Percentiles rank a stretch among this genome's conserved stretches.
These are phyloP conservation scores for Elaeis oleifera DNA, from an alignment of 202 grass and related monocot genomes.

Conservation along the genomic window DNA sequence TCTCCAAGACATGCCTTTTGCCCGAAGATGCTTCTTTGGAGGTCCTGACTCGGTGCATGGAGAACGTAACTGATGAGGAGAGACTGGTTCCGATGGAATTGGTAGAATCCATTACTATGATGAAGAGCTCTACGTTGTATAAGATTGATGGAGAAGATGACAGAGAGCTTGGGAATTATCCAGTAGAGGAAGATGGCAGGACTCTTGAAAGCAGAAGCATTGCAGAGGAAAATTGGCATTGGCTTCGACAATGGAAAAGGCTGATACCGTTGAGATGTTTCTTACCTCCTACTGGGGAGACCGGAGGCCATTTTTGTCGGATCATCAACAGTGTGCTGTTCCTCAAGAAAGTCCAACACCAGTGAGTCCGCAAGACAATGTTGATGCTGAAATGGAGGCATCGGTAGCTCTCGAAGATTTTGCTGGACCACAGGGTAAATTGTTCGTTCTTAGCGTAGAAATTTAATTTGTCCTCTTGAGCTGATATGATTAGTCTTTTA, in stretches of 20 bases:
- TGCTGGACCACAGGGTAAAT: conserved; percentile 10
- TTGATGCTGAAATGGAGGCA: neutral
- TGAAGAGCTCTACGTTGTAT: conserved; percentile 8
- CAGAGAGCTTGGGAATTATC: conserved; percentile 13
- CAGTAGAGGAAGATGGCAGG: neutral
- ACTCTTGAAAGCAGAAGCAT: neutral
- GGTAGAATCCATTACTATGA: conserved; percentile 22
- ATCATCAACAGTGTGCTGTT: neutral
- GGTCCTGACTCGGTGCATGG: conserved; percentile 14
- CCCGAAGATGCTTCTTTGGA: conserved; percentile 28
- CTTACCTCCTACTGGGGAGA: neutral
- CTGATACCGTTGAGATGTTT: no score
- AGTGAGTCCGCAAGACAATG: neutral
- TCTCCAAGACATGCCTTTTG: conserved; percentile 38
- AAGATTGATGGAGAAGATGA: conserved; percentile 9
- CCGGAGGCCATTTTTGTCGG: neutral
- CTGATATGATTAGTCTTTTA: neutral
- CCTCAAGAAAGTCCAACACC: neutral
- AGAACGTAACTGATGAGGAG: conserved; percentile 21
- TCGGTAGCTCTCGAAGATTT: neutral
- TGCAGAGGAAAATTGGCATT: no score
- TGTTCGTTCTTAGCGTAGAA: no score
- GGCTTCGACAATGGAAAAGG: no score
- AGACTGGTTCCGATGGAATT: conserved; percentile 34
- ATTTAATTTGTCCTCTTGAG: no score